Base-by-base conservation (phyloP, 768 basidiomycete species). In the Hygrophorus russula region DNA sequence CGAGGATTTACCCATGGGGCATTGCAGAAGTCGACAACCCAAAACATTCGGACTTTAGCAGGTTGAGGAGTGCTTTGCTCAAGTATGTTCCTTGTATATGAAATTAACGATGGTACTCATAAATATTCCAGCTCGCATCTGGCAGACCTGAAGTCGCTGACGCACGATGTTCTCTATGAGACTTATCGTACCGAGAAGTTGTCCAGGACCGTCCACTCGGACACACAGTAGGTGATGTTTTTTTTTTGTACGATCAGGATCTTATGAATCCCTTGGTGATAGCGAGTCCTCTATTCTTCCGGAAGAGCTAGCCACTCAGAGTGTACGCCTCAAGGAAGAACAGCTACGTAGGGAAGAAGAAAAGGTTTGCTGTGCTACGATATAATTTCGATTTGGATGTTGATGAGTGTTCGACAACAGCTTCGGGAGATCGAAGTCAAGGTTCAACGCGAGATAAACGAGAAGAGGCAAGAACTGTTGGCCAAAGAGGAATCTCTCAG, bases 11-110 rank as follows among this genome's bases (percentile, higher is more conserved):
- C 64, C 96, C 96, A 3, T 99, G 96, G 96, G 96, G 96, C 56
- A 74, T 98, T 47, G 96, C 87, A 40, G 93, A 98, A 60, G 93
- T 98, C 48, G 96, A 99, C 70, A 97, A 98, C 63, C 91, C 92
- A n/a, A 86, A 90, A 60, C 96, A 99, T 68, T 96, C 89, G n/a
- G 96, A 99, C 69, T 98, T 98, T 61, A 87, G 85, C 62, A 73
- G 91, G 46, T 76, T 99, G 47, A 71, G 94, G 53, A 85, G 86
- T 49, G 94, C 93, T 33, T 70, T 99, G 43, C 73, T 99, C 54
- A 86, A 85, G 90, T 92, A 59, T 55, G 70, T 63, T 2, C 12
- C 14, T 36, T 34, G 12, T 29, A n/a, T 42, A 12, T 31, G 39
- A 5, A 12, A 20, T 12, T 38, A 15, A 17, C n/a, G 9, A 17